A percentile compares a stretch with the other conserved stretches of the same genome.
phyloP scores from a whole-genome alignment of 148 eudicot genomes.

The Dysphania ambrosioides region DNA sequence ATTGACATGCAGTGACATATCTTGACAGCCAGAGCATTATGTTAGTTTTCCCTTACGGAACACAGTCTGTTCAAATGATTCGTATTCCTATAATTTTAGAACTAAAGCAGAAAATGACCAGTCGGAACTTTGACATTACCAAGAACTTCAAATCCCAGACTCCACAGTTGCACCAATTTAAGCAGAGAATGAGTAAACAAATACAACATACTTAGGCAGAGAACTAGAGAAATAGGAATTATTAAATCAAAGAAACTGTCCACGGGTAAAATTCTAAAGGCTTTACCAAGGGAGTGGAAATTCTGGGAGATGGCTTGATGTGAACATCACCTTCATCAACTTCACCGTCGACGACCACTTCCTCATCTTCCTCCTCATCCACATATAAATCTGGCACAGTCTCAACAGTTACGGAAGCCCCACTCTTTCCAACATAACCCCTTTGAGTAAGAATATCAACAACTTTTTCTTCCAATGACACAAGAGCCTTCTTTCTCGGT shows the following conservation, averaged over 20 bases:
- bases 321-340: conserved; percentile 98
- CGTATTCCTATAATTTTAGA: too few species aligned
- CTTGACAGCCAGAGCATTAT: too few species aligned
- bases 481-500: conserved; percentile 93
- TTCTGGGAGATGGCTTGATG: conserved; percentile 76
- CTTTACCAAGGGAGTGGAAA: conserved; percentile 66
- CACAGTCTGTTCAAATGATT: too few species aligned
- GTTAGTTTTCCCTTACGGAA: too few species aligned
- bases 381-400: conserved; percentile 52
- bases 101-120: too few species aligned
- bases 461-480: conserved; percentile 77
- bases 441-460: conserved; percentile 77
- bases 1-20: too few species aligned
- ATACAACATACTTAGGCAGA: too few species aligned
- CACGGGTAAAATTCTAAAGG: background rate
- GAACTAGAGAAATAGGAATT: background rate
- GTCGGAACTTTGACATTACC: background rate
- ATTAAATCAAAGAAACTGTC: background rate
- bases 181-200: background rate
- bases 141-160: background rate
- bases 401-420: conserved; percentile 49
- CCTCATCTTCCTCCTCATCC: conserved; percentile 96
- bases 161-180: background rate
- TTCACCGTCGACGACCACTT: conserved; percentile 96
- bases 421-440: conserved; percentile 75